Evolutionary conservation across 805 yeast species (phyloP).

Genomic region (Lipomyces starkeyi): DNA sequence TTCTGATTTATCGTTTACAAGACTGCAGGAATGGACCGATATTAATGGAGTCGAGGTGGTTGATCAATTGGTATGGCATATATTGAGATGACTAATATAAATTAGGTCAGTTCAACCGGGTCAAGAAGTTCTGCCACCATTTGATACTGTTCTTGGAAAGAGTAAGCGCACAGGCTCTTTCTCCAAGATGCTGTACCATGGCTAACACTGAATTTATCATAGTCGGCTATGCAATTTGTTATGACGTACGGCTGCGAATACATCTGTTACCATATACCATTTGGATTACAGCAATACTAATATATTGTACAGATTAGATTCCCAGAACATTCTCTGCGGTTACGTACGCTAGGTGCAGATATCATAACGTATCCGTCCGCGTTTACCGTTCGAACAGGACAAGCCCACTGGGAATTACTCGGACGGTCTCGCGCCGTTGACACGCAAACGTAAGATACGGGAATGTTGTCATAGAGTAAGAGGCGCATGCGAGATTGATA

Average conservation of each 20-base stretch:
- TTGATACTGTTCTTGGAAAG: slow-evolving; percentile 64
- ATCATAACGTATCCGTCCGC: slow-evolving; percentile 89
- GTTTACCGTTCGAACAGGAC: slow-evolving; percentile 89
- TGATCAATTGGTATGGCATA: not conserved
- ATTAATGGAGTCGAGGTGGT: slow-evolving; percentile 63
- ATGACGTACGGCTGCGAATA: slow-evolving; percentile 54
- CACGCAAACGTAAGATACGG: slow-evolving; percentile 58
- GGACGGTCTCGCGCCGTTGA: slow-evolving; percentile 90
- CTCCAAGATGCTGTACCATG: not conserved
- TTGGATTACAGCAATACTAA: not conserved
- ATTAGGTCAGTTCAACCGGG: slow-evolving; percentile 80
- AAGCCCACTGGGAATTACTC: slow-evolving; percentile 84
- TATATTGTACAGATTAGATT: slow-evolving; percentile 59
- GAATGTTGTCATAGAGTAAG: no score
- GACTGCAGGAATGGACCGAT: slow-evolving; percentile 71
- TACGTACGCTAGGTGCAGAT: slow-evolving; percentile 67
- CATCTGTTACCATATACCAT: not conserved
- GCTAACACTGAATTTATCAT: not conserved
- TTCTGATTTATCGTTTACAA: not conserved
- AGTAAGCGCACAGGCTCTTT: slow-evolving; percentile 12
- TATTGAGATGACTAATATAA: slow-evolving; percentile 1
- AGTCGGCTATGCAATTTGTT: slow-evolving; percentile 78
- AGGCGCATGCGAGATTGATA: not conserved
- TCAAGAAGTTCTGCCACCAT: slow-evolving; percentile 55
- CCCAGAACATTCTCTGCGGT: slow-evolving; percentile 74